Evolutionary conservation across 495 filamentous ascomycete species (phyloP), one percentile per base, ranked within the genome.

Genomic region (Penicillium argentinense): DNA sequence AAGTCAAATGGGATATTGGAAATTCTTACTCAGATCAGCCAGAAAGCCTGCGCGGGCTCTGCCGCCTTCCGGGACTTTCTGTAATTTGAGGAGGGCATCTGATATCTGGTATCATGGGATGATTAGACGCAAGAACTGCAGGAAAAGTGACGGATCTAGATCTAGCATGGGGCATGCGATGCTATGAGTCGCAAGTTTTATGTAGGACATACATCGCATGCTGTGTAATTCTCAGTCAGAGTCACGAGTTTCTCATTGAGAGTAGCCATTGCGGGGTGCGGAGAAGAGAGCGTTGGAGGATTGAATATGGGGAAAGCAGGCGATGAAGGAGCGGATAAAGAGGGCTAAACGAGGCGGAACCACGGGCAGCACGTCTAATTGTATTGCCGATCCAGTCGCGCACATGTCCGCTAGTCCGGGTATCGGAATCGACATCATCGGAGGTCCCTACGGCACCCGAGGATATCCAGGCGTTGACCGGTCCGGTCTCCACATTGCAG

Each of bases 11-110:
- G n/a, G n/a, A n/a, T n/a, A n/a, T n/a, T n/a, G n/a, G n/a, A n/a
- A n/a, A n/a, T n/a, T 36, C 63, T 48, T 61, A 83, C 81, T 51
- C 25, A 88, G 68, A 57, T 86, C 84, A 22, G 75, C 65, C n/a
- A 87, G 67, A 52, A 77, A 76, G 17, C 85, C 83, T 3, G 80
- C 81, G 52, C 76, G 56, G 34, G 62, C 42, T 25, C 56, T 40
- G 11, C 43, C 45, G 9, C 69, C 71, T 24, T 53, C 39, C 5
- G 61, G 67, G 1, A 71, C 66, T 17, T 78, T 75, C 38, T 82
- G 76, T 18, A 86, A 66, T 48, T 79, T 81, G 23, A 83, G 66
- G 0, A 86, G 71, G 2, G 80, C 82, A 55, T 86, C 83, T 30
- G 82, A 83, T 44, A 86, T 70, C 72, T 84, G 37, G 11, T 25